phyloP scores from a whole-genome alignment of 805 yeast species.

The Yamadazyma philogaea region DNA sequence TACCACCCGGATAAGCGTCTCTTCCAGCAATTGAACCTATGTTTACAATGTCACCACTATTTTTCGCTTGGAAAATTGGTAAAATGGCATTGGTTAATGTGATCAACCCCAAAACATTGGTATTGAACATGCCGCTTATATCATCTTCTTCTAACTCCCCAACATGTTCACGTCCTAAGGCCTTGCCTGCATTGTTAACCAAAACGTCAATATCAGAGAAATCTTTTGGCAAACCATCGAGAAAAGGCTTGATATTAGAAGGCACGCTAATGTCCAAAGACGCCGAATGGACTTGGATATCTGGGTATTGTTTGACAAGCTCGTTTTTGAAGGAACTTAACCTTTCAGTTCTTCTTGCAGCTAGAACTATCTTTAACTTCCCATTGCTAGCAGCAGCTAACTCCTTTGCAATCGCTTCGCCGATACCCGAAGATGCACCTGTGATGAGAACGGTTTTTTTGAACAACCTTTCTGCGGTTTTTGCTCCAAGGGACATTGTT shows the following conservation, averaged over 20 bases:
- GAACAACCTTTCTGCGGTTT: constrained; percentile 39
- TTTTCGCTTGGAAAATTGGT: constrained; percentile 33
- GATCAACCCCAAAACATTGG: constrained; percentile 37
- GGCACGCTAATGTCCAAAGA: constrained; percentile 30
- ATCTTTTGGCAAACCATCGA: constrained; percentile 28
- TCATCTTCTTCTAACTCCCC: constrained; percentile 31
- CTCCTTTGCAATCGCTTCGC: constrained; percentile 40
- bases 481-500: constrained; percentile 34
- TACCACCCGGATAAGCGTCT: constrained; percentile 38
- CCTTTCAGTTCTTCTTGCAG: constrained; percentile 36
- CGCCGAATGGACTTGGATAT: constrained; percentile 28
- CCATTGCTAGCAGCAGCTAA: constrained; percentile 40
- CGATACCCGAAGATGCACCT: constrained; percentile 44
- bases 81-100: constrained; percentile 36
- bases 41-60: constrained; percentile 36
- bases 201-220: constrained; percentile 37
- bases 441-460: constrained; percentile 36
- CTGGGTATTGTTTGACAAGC: constrained; percentile 22
- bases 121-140: constrained; percentile 34
- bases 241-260: constrained; percentile 26
- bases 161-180: constrained; percentile 31
- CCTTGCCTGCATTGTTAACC: constrained; percentile 41
- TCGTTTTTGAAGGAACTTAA: constrained; percentile 24
- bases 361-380: constrained; percentile 32
- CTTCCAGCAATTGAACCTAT: constrained; percentile 39